Percentiles rank a stretch among this genome's conserved stretches.
Evolutionary conservation across 768 basidiomycete genomes (phyloP).

Genomic region (Rhodotorula graminis): DNA sequence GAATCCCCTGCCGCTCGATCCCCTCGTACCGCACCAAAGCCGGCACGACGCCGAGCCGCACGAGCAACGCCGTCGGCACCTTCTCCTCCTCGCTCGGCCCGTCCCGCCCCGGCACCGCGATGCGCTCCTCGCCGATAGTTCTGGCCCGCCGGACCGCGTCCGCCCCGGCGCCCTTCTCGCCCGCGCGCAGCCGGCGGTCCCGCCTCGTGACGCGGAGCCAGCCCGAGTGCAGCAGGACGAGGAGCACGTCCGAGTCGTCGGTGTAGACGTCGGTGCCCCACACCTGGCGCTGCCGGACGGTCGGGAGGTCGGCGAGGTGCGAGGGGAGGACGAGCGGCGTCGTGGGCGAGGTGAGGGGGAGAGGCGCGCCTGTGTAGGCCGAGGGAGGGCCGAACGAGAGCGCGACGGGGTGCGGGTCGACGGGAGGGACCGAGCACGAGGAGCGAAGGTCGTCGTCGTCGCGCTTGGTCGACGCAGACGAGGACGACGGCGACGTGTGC

Average conservation of each 20-base stretch:
- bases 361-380: constrained; percentile 13
- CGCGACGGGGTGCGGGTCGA: constrained; percentile 7
- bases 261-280: constrained; percentile 53
- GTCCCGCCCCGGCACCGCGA: background rate
- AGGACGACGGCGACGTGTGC: background rate
- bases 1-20: constrained; percentile 46
- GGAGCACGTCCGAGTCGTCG: constrained; percentile 50
- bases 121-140: background rate
- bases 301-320: constrained; percentile 37
- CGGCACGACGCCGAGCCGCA: constrained; percentile 48
- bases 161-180: constrained; percentile 23
- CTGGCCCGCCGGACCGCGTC: constrained; percentile 14
- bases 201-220: constrained; percentile 45
- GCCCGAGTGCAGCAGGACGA: constrained; percentile 49
- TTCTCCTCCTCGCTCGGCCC: background rate
- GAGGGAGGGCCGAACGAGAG: constrained; percentile 18
- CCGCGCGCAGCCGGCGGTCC: constrained; percentile 6
- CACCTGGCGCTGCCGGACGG: constrained; percentile 42
- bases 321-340: constrained; percentile 27
- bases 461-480: background rate
- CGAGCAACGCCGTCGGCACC: constrained; percentile 38
- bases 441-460: background rate
- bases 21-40: constrained; percentile 48
- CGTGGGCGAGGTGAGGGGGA: background rate
- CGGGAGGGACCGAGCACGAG: constrained; percentile 3